These are phyloP conservation scores for Hydnum rufescens DNA, from an alignment of 768 basidiomycete species.

Conservation along the genomic window DNA sequence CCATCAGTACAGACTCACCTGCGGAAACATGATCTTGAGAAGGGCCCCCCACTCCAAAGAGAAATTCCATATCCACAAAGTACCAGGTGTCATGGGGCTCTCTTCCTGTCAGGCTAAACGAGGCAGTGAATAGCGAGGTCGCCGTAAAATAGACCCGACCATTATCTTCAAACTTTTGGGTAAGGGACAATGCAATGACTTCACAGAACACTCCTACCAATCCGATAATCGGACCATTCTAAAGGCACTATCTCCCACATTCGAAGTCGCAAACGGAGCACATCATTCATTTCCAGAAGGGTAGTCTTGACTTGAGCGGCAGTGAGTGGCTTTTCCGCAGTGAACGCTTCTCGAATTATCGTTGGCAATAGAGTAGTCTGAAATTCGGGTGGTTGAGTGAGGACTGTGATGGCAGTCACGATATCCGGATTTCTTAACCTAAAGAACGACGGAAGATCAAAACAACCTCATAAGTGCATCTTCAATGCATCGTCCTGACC, in stretches of 20 bases:
- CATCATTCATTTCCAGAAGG: constrained; percentile 50
- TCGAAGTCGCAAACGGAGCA: constrained; percentile 59
- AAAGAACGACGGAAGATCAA: not conserved
- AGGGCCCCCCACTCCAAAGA: constrained; percentile 38
- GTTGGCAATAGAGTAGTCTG: constrained; percentile 39
- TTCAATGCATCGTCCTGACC: constrained; percentile 26
- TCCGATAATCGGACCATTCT: constrained; percentile 50
- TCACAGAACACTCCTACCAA: constrained; percentile 26
- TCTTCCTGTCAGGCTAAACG: constrained; percentile 53
- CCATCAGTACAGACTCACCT: not conserved
- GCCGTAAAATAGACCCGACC: constrained; percentile 66
- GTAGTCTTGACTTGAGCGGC: constrained; percentile 47
- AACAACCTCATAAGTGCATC: not conserved
- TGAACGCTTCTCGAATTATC: constrained; percentile 31
- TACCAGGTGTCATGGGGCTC: constrained; percentile 53
- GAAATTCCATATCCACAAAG: constrained; percentile 28
- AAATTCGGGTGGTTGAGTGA: constrained; percentile 24
- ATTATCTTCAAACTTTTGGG: constrained; percentile 27
- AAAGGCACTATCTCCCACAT: constrained; percentile 63
- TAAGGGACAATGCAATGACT: constrained; percentile 10
- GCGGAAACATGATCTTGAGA: not conserved
- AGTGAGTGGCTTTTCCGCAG: constrained; percentile 30
- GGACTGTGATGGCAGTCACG: constrained; percentile 73
- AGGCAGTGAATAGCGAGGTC: constrained; percentile 50
- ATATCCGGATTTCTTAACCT: constrained; percentile 89